phyloP scores from a whole-genome alignment of 202 grass and related monocot genomes.

The Digitaria exilis region DNA sequence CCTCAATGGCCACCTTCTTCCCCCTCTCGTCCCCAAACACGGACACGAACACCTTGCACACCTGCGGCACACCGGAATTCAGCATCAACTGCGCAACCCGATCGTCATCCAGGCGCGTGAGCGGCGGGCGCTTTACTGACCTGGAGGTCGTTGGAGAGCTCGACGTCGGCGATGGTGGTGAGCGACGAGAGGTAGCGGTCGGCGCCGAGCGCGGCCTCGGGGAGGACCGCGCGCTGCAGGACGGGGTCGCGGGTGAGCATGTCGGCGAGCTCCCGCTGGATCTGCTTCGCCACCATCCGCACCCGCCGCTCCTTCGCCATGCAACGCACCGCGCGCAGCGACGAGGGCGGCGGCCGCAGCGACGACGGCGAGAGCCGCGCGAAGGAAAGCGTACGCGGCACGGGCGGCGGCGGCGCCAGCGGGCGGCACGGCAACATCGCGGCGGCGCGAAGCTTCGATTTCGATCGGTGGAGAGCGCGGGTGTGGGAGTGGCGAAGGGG shows the following conservation, averaged over 20 bases:
- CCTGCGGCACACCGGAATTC: constrained; percentile 39
- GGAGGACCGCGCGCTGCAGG: constrained; percentile 84
- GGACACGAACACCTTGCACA: constrained; percentile 86
- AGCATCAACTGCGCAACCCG: not conserved
- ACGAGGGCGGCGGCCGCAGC: not conserved
- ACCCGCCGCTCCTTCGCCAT: constrained; percentile 98
- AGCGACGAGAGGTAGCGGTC: constrained; percentile 95
- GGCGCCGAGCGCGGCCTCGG: constrained; percentile 92
- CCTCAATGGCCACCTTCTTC: constrained; percentile 89
- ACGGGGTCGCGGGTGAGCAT: constrained; percentile 81
- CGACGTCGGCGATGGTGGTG: constrained; percentile 92
- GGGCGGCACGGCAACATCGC: constrained; percentile 67
- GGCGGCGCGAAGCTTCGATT: constrained; percentile 4
- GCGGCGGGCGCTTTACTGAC: constrained; percentile 33
- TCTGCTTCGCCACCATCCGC: constrained; percentile 95
- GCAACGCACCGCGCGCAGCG: constrained; percentile 65
- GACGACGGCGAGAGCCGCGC: too few species aligned
- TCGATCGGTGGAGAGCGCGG: not conserved
- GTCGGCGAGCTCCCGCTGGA: constrained; percentile 84
- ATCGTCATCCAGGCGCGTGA: not conserved
- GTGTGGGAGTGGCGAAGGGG: not conserved
- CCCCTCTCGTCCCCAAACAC: constrained; percentile 96
- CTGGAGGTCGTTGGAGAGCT: constrained; percentile 97
- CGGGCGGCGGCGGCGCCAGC: constrained; percentile 22
- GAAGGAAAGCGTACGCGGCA: constrained; percentile 12